Conservation (phyloP, 352 stramenopile genomes). For the Globisporangium perplexum region DNA sequence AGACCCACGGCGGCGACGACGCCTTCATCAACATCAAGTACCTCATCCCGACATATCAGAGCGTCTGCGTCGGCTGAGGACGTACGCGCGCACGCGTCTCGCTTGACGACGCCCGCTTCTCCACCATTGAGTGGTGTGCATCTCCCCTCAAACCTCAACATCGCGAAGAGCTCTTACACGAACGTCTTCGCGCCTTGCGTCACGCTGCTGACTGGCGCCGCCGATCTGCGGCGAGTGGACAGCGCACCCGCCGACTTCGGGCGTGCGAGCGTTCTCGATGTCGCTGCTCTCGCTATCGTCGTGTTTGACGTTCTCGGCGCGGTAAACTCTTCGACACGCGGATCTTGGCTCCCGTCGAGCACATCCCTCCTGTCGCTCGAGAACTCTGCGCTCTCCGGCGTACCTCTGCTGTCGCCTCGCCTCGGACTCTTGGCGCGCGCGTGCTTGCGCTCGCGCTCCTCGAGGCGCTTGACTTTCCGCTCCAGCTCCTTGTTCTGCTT, state of each 20-base stretch:
- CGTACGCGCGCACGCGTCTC: neutral
- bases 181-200: neutral
- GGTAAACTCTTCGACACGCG: neutral
- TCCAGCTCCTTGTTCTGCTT: constrained; percentile 68
- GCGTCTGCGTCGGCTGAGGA: constrained; percentile 67
- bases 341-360: neutral
- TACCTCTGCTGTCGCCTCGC: neutral
- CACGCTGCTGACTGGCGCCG: neutral
- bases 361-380: neutral
- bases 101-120: constrained; percentile 4
- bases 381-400: neutral
- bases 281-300: neutral
- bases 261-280: constrained; percentile 1
- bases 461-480: constrained; percentile 14
- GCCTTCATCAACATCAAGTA: constrained; percentile 99
- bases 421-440: neutral
- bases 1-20: constrained; percentile 94
- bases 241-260: constrained; percentile 20
- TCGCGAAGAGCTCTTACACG: neutral
- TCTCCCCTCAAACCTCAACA: neutral
- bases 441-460: constrained; percentile 10
- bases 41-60: constrained; percentile 95
- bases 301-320: neutral
- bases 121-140: constrained; percentile 1
- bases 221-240: neutral